Evolutionary conservation across 2,329 filamentous ascomycete species (phyloP).

Genomic region (Clonostachys rosea): DNA sequence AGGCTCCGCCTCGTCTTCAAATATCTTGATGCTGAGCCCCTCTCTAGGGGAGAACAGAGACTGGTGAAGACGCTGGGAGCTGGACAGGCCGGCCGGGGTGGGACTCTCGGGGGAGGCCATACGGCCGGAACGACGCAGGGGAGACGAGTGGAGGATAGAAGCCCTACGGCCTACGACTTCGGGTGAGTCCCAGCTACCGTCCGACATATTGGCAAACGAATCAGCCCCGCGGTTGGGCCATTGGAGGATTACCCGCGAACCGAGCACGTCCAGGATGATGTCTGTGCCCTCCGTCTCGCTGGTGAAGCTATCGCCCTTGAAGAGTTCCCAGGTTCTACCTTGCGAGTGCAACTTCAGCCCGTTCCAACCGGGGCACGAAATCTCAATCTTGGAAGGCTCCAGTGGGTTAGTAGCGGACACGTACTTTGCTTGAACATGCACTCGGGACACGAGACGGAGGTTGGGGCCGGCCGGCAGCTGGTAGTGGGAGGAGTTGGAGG

Average conservation of each 20-base stretch:
- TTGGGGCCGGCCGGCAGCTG: slow-evolving; percentile 75
- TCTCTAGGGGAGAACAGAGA: slow-evolving; percentile 30
- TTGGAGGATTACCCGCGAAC: slow-evolving; percentile 80
- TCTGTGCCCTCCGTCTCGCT: slow-evolving; percentile 84
- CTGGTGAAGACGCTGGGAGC: slow-evolving; percentile 35
- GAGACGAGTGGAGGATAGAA: slow-evolving; percentile 52
- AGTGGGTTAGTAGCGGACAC: slow-evolving; percentile 63
- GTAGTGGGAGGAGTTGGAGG: slow-evolving; percentile 92
- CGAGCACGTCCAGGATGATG: slow-evolving; percentile 94
- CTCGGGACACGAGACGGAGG: slow-evolving; percentile 76
- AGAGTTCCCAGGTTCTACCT: slow-evolving; percentile 78
- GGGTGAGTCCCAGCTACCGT: slow-evolving; percentile 64
- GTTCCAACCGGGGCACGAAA: slow-evolving; percentile 94
- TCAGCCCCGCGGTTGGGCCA: slow-evolving; percentile 66
- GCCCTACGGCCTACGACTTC: slow-evolving; percentile 23
- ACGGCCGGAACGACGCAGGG: slow-evolving; percentile 49
- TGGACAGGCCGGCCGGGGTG: slow-evolving; percentile 38
- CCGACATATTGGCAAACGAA: slow-evolving; percentile 47
- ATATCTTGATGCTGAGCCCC: slow-evolving; percentile 58
- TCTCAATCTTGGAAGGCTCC: slow-evolving; percentile 74
- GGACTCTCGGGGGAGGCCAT: slow-evolving; percentile 74
- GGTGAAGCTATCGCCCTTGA: slow-evolving; percentile 83
- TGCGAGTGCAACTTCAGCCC: slow-evolving; percentile 90
- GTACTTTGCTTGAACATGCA: slow-evolving; percentile 87
- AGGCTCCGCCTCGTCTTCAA: slow-evolving; percentile 59